These are phyloP conservation scores for Panellus pusillus DNA, from an alignment of 768 basidiomycete species.

Conservation along the genomic window DNA sequence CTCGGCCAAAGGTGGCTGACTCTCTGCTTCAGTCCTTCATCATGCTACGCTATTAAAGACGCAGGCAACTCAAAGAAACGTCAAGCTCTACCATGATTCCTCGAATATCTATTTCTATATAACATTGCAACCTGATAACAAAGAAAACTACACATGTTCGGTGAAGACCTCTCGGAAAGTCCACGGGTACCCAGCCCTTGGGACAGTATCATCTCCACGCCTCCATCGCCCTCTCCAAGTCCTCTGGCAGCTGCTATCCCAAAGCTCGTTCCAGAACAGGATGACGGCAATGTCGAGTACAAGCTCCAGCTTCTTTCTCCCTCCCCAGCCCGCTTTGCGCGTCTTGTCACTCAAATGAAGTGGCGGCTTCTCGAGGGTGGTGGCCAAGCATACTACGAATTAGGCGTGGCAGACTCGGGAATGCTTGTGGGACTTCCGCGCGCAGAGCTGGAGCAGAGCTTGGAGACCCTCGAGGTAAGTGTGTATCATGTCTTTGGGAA, in stretches of 20 bases:
- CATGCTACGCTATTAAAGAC: conserved; percentile 4
- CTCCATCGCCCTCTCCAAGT: conserved; percentile 43
- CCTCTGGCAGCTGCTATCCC: conserved; percentile 46
- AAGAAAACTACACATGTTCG: conserved; percentile 55
- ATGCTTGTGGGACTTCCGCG: no score
- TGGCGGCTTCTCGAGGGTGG: conserved; percentile 90
- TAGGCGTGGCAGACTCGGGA: no score
- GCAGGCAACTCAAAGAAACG: conserved; percentile 1
- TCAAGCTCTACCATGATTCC: conserved; percentile 44
- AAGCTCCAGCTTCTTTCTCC: conserved; percentile 88
- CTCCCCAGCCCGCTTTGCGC: conserved; percentile 69
- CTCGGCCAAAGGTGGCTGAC: no score
- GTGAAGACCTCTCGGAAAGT: conserved; percentile 80
- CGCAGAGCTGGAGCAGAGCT: conserved; percentile 72
- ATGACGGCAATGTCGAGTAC: conserved; percentile 92
- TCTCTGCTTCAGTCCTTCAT: no score
- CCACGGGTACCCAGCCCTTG: conserved; percentile 80
- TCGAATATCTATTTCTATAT: conserved; percentile 48
- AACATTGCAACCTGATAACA: neutral
- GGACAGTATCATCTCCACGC: conserved; percentile 69
- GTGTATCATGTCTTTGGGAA: neutral
- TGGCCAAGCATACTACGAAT: conserved; percentile 82
- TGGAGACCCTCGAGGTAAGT: conserved; percentile 71
- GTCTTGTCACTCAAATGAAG: conserved; percentile 92
- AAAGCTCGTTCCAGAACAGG: conserved; percentile 73